These are phyloP conservation scores for Paracoccidioides brasiliensis DNA, from an alignment of 2,329 filamentous ascomycete species.

Conservation along the genomic window DNA sequence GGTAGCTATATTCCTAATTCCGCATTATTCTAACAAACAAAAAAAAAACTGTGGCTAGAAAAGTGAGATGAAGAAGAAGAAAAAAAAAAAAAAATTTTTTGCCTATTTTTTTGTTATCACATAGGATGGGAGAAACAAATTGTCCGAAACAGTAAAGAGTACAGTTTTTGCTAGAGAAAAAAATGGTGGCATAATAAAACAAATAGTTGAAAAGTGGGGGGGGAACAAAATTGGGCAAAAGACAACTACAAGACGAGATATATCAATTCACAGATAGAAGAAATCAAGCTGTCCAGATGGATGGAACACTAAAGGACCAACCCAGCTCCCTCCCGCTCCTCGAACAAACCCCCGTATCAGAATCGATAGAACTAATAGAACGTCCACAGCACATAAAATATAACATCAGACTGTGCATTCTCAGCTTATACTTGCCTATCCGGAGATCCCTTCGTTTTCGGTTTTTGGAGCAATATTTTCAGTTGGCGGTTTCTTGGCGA, in stretches of 20 bases:
- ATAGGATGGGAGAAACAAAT: no score
- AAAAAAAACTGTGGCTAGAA: neutral
- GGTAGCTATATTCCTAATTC: neutral
- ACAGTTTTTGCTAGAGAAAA: neutral
- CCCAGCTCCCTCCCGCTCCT: neutral
- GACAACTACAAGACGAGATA: neutral
- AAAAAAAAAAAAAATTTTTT: neutral
- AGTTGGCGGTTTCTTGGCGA: neutral
- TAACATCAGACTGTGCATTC: constrained; percentile 1
- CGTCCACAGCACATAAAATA: constrained; percentile 2
- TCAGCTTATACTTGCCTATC: neutral
- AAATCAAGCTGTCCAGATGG: neutral
- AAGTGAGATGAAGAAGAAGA: neutral
- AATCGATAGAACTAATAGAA: neutral
- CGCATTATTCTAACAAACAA: neutral
- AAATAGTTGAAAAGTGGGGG: neutral
- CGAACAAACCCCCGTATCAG: neutral
- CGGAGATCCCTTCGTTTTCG: neutral
- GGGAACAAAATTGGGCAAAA: neutral
- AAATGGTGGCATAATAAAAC: neutral
- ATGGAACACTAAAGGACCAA: neutral
- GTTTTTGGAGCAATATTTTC: neutral
- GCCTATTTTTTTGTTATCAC: no score
- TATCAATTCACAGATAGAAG: neutral
- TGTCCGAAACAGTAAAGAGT: no score